phyloP scores from a whole-genome alignment of 768 basidiomycete genomes.

The Rubroboletus pulcherrimus region DNA sequence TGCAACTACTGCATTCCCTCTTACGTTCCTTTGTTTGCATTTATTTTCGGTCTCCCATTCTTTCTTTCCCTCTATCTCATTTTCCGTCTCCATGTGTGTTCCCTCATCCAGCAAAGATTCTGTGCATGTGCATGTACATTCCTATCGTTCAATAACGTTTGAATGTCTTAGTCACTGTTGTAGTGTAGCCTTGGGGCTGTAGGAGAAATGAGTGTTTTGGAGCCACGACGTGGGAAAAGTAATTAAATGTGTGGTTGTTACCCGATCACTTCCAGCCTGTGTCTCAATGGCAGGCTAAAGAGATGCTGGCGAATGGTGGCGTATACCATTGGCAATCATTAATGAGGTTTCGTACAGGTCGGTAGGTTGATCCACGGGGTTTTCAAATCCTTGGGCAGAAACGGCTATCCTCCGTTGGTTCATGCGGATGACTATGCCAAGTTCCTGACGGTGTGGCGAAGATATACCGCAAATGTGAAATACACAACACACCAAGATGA shows the following conservation, averaged over 20 bases:
- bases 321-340: neutral
- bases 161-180: conserved; percentile 28
- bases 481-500: neutral
- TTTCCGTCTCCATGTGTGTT: conserved; percentile 7
- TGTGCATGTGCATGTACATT: conserved; percentile 28
- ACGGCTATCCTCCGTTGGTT: neutral
- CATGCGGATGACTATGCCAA: neutral
- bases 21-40: conserved; percentile 16
- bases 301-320: conserved; percentile 9
- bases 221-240: conserved; percentile 3
- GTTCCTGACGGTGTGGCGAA: conserved; percentile 5
- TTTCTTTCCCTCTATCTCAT: conserved; percentile 7
- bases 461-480: neutral
- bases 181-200: conserved; percentile 22
- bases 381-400: neutral
- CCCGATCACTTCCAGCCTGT: neutral
- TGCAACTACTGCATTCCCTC: neutral
- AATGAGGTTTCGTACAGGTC: conserved; percentile 7
- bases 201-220: conserved; percentile 6
- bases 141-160: conserved; percentile 22
- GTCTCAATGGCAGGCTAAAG: neutral
- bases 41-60: conserved; percentile 10
- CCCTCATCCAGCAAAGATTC: conserved; percentile 18
- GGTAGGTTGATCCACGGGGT: neutral
- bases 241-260: neutral